Evolutionary conservation across 768 basidiomycete genomes (phyloP), one percentile per base, ranked within the genome.

Genomic region (Boletus vinaceobasis): DNA sequence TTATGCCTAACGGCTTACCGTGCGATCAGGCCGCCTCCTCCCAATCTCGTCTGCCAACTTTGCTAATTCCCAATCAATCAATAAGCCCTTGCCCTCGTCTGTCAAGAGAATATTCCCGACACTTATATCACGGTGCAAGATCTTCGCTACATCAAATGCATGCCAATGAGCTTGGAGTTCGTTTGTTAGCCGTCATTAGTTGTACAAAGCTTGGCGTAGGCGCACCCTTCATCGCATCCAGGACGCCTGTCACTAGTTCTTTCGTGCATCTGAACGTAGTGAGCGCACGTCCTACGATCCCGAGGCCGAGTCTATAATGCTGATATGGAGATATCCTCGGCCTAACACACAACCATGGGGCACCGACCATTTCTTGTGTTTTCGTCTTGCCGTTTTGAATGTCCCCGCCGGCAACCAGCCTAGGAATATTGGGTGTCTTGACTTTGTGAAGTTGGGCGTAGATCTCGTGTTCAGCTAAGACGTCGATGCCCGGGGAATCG

Each of bases 71-170:
- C 62, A 65, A 44, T 69, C 65, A 32, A 54, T 61, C 15, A 71
- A 49, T 17, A 64, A 13, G 4, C 60, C 65, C 14, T 19, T 43
- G 26, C 43, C 26, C 2, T 15, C 14, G 1, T 10, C 15, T 1
- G 43, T 43, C 17, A n/a, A 13, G n/a, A 43, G 23, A 26, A 43
- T 26, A 13, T 26, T 52, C 1, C 57, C 55, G 0, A 21, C 29
- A 38, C 66, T 69, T 17, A 66, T 59, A 32, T 70, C 69, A 5
- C 67, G 59, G 46, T 71, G 68, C 32, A 69, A 52, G 23, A 63
- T 50, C 8, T 43, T 47, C 11, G 57, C 48, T 7, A 50, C 45
- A 5, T 48, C 46, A 37, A 47, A 67, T 7, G 67, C 67, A 8
- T 60, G 56, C 36, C 55, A 19, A 27, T 68, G 65, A 13, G 63